Conservation (phyloP, 106 monocot genomes). For the Dendrobium huoshanense region DNA sequence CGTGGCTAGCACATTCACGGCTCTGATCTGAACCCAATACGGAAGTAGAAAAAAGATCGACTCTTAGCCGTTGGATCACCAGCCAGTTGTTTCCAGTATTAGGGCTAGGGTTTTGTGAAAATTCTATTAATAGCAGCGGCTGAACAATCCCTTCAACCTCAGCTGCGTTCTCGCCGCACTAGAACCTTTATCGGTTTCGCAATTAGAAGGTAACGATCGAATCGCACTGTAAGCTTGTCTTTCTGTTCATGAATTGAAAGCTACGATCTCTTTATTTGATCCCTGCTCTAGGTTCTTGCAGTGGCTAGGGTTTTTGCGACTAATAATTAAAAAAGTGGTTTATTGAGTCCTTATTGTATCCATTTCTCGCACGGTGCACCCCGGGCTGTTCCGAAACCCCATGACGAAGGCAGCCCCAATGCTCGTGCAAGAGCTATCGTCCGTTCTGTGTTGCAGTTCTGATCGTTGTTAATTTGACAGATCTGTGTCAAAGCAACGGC, state of each 20-base stretch:
- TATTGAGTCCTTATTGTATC: too few species aligned
- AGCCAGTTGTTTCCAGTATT: background rate
- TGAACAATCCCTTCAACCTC: background rate
- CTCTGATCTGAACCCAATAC: background rate
- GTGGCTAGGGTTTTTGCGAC: background rate
- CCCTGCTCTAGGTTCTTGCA: background rate
- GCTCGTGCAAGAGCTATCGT: conserved; percentile 1
- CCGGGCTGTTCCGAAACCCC: background rate
- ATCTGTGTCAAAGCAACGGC: conserved; percentile 41
- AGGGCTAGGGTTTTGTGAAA: conserved; percentile 5
- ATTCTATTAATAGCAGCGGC: background rate
- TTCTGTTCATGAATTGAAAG: background rate
- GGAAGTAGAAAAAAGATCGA: background rate
- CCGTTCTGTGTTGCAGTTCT: conserved; percentile 32
- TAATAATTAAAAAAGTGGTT: background rate
- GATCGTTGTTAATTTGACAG: conserved; percentile 9
- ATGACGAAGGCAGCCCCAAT: conserved; percentile 22
- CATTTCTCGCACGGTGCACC: background rate
- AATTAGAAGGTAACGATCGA: background rate
- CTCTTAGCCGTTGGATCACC: background rate
- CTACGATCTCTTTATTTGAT: background rate
- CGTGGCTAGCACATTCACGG: background rate
- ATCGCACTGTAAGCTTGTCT: background rate
- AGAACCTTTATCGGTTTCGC: background rate
- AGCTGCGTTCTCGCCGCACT: too few species aligned